These are phyloP conservation scores for Pseudogymnoascus sp. DNA, from an alignment of 2,329 filamentous ascomycete genomes.

Conservation along the genomic window DNA sequence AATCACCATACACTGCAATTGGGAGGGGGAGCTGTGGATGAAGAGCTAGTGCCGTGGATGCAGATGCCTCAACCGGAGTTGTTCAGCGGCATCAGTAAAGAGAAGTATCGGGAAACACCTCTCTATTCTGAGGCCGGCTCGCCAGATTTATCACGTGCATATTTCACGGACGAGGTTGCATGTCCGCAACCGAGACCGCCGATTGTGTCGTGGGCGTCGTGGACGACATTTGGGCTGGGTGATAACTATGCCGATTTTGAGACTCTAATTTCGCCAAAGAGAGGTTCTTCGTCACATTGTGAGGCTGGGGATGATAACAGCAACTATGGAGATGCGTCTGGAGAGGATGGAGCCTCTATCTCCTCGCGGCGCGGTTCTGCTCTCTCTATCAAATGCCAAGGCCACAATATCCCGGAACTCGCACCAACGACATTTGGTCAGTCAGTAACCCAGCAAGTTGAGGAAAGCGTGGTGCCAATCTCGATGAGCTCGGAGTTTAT, in stretches of 20 bases:
- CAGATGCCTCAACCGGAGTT: not conserved
- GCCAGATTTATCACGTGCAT: constrained; percentile 15
- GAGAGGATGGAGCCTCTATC: not conserved
- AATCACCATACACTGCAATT: not conserved
- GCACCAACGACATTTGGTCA: not conserved
- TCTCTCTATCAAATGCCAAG: not conserved
- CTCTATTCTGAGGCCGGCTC: constrained; percentile 19
- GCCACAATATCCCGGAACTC: not conserved
- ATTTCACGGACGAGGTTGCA: constrained; percentile 13
- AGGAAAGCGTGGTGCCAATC: constrained; percentile 2
- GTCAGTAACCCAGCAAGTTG: not conserved
- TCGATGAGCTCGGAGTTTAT: constrained; percentile 14
- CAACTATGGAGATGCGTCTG: not conserved
- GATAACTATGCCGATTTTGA: constrained; percentile 12
- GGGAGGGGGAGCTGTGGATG: not conserved
- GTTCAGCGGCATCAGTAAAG: not conserved
- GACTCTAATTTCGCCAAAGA: constrained; percentile 2
- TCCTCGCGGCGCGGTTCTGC: not conserved
- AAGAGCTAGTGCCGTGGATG: not conserved
- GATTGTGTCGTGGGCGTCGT: constrained; percentile 12
- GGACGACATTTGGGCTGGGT: constrained; percentile 13
- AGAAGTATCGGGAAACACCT: constrained; percentile 20
- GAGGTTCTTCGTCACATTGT: not conserved
- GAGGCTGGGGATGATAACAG: not conserved
- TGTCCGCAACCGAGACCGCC: constrained; percentile 12